Base-by-base conservation (phyloP, 306 rosid species). In the Trifolium repens region DNA sequence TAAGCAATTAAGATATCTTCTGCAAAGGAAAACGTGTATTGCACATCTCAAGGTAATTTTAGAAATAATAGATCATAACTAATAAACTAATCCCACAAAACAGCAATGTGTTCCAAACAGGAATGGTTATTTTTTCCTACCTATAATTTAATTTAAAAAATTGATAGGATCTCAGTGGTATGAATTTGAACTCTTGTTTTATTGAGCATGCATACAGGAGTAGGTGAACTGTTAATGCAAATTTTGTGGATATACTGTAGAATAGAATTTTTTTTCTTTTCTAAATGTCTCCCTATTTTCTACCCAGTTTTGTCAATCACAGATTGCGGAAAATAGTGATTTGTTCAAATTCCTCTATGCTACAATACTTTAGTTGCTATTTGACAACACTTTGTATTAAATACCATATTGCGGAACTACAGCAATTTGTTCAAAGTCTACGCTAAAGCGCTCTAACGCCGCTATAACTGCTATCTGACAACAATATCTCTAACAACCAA, bases 21-120 rank as follows among this genome's bases (percentile, higher is more conserved):
- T 27, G 75, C 10, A 24, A 24, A 78, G 27, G 10, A 53, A 77
- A 68, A 52, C n/a, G 67, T n/a, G 59, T 19, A 19, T 59, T 11
- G 60, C 59, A 80, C 47, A 77, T 72, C 59, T 77, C 17, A 60
- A 67, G 59, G 76, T 71, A 58, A 39, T 37, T 58, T 16, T 40
- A 22, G 26, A 50, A 42, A 60, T 78, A 78, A 60, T 78, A 82
- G 22, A 37, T 17, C 17, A 67, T 44, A 44, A 35, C 67, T 26
- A 44, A 14, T 10, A 44, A 55, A 67, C 40, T 40, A 54, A 58
- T 73, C 71, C 47, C 44, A 67, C 9, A 22, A 26, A 71, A 61
- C 40, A 78, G 11, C 16, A 9, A 0, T 14, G 16, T n/a, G 73
- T 49, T 57, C 5, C 9, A 44, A 47, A 74, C 10, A 66, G 65